These are phyloP conservation scores for Antitrichia curtipendula DNA, from an alignment of 225 moss, liverwort and hornwort species.

Conservation along the genomic window DNA sequence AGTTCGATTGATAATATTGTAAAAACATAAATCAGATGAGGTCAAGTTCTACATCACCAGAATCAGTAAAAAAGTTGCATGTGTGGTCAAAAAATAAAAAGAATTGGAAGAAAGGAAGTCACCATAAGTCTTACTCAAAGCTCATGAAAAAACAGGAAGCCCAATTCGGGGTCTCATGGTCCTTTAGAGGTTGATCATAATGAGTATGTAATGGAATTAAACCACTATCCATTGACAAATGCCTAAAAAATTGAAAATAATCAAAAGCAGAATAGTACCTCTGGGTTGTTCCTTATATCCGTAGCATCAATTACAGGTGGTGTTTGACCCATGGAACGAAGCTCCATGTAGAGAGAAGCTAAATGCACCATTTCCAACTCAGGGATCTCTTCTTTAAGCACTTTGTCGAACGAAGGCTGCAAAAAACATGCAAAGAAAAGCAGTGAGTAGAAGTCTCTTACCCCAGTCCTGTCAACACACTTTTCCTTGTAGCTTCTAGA, in stretches of 20 bases:
- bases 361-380: conserved; percentile 64
- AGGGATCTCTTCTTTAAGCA: conserved; percentile 50
- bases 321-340: conserved; percentile 44
- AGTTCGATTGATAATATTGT: not conserved
- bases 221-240: not conserved
- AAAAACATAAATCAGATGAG: not conserved
- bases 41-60: not conserved
- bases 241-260: not conserved
- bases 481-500: not conserved
- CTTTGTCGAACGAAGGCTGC: conserved; percentile 79
- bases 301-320: conserved; percentile 78
- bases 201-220: not conserved
- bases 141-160: not conserved
- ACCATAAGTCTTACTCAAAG: not conserved
- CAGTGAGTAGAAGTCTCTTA: not conserved
- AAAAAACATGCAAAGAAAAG: not conserved
- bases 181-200: not conserved
- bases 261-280: conserved; percentile 25
- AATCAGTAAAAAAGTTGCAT: not conserved
- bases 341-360: conserved; percentile 56
- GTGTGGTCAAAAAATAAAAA: not conserved
- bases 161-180: not conserved
- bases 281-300: conserved; percentile 62
- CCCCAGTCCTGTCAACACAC: not conserved
- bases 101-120: not conserved